phyloP scores from a whole-genome alignment of 2,329 filamentous ascomycete species.

The Grosmannia clavigera region DNA sequence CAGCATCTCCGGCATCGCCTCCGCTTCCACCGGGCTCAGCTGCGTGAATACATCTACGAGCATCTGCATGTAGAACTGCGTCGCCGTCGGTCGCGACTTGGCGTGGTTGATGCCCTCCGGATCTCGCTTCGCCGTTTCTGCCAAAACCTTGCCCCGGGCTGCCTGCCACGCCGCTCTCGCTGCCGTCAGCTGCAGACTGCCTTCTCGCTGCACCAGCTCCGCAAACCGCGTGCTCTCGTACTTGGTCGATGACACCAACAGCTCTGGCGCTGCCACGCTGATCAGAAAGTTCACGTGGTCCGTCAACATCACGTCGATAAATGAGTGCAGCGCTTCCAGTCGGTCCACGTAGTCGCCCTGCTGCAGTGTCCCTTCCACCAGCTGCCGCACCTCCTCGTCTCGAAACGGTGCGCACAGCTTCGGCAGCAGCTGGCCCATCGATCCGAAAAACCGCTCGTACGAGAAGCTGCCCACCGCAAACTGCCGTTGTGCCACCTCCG shows the following conservation, averaged over 20 bases:
- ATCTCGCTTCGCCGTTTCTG: constrained; percentile 56
- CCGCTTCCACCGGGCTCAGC: constrained; percentile 32
- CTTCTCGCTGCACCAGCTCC: constrained; percentile 42
- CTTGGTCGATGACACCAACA: constrained; percentile 57
- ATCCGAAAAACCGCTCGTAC: constrained; percentile 67
- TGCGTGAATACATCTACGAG: constrained; percentile 65
- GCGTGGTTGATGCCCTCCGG: constrained; percentile 53
- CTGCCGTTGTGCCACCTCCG: constrained; percentile 56
- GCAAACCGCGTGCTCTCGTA: constrained; percentile 67
- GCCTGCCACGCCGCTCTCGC: constrained; percentile 56
- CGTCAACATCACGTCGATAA: constrained; percentile 65
- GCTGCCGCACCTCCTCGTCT: constrained; percentile 60
- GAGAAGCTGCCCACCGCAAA: constrained; percentile 63
- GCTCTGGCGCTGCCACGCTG: constrained; percentile 55
- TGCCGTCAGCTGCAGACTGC: constrained; percentile 27
- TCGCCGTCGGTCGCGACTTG: constrained; percentile 48
- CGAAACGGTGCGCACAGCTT: constrained; percentile 71
- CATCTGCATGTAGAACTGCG: constrained; percentile 65
- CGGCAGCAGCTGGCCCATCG: constrained; percentile 63
- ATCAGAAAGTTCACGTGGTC: constrained; percentile 77
- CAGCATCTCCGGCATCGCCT: constrained; percentile 60
- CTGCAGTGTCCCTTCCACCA: constrained; percentile 49
- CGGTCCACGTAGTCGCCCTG: constrained; percentile 60
- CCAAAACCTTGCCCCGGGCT: constrained; percentile 50
- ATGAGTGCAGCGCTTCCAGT: constrained; percentile 60